Conservation (phyloP, 2,329 filamentous ascomycete species). For the Cladorrhinum sp. region DNA sequence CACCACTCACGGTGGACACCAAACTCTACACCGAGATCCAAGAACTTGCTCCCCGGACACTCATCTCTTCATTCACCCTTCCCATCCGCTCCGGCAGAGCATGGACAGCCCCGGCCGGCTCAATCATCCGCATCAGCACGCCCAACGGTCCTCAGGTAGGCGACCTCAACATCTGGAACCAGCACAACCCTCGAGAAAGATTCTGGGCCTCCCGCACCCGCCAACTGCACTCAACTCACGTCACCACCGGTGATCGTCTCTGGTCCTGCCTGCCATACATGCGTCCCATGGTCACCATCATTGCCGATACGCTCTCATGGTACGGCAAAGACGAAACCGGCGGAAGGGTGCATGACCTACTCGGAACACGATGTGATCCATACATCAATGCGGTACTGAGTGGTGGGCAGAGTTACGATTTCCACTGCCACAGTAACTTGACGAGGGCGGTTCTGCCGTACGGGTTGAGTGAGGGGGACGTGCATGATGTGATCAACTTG, state of each 20-base stretch:
- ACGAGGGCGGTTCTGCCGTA: conserved; percentile 67
- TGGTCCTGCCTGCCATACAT: conserved; percentile 79
- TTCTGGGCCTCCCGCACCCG: conserved; percentile 80
- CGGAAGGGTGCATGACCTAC: conserved; percentile 70
- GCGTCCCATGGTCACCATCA: conserved; percentile 69
- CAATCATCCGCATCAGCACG: conserved; percentile 70
- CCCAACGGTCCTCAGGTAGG: conserved; percentile 78
- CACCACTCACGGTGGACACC: conserved; percentile 39
- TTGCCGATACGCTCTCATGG: conserved; percentile 61
- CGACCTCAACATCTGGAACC: conserved; percentile 80
- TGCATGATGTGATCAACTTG: conserved; percentile 83
- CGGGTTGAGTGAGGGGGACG: conserved; percentile 68
- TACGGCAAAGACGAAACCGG: conserved; percentile 63
- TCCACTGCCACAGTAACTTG: conserved; percentile 81
- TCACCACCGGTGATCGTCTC: conserved; percentile 67
- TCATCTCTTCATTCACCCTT: conserved; percentile 56
- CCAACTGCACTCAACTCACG: conserved; percentile 74
- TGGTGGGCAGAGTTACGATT: conserved; percentile 66
- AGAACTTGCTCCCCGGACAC: conserved; percentile 39
- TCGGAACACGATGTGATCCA: conserved; percentile 81
- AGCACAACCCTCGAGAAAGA: conserved; percentile 70
- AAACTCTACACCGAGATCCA: conserved; percentile 61
- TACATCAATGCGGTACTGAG: conserved; percentile 75
- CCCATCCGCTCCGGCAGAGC: conserved; percentile 72
- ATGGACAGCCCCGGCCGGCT: conserved; percentile 67